Evolutionary conservation across 176 grass and related monocot species (phyloP), one percentile per base, ranked within the genome.

Genomic region (Guadua angustifolia): DNA sequence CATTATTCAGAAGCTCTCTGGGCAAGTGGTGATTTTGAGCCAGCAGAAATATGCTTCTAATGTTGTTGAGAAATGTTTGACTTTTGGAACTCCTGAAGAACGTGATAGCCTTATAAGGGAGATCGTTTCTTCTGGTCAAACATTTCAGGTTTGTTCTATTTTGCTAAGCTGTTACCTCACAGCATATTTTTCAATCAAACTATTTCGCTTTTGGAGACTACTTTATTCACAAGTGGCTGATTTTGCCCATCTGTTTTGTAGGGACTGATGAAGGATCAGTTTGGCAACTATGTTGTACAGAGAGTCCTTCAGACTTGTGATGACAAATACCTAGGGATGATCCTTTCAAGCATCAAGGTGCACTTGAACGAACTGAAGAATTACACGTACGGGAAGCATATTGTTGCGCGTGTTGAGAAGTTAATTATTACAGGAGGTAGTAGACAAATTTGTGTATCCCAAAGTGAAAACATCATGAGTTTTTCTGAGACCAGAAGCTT

Each of bases 181-280:
- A 58, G 36, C n/a, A 51, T 53, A 32, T 66, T 35, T 46, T 66
- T 19, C 45, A 33, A 18, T 59, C 42, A 69, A 29, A 74, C 18
- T 2, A 53, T 73, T 83, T 3, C 18, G 24, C 38, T 53, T 56
- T 66, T 66, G 32, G 18, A 55, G n/a, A 43, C 22, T 11, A 51
- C 29, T 63, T 60, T 13, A 62, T 70, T 69, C 39, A 63, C 3
- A 16, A 64, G 29, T 79, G 25, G 5, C 4, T 50, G 56, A 47
- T 22, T 58, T 38, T 39, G 19, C 12, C 0, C 26, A 59, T 78
- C 7, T 80, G 70, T 65, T 77, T 19, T 68, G 47, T 80, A 99
- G 96, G 91, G 66, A 52, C 79, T 99, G 89, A 95, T 99, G 96
- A 99, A 99, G 88, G 93, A 99, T 86, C 96, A 99, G 86, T 99